Base-by-base conservation (phyloP, 495 filamentous ascomycete genomes). In the Aspergillus ellipticus region DNA sequence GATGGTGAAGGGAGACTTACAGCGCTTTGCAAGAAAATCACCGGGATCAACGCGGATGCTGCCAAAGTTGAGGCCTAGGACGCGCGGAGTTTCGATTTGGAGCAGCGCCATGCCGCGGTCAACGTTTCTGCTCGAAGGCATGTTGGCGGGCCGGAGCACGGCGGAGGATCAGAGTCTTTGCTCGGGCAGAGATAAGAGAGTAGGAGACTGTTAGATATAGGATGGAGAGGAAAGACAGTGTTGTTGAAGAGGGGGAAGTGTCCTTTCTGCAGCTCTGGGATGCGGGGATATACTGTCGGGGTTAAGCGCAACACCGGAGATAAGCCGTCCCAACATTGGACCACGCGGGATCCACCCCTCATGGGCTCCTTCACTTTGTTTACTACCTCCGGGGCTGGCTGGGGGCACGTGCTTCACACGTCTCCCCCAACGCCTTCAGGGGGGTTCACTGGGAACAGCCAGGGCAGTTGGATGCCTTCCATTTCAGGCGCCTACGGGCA, bases 41-140 rank as follows among this genome's bases (percentile, higher is more conserved):
- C 73, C 73, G 0, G 68, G 66, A 43, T 63, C 42, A 22, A 75
- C 53, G 21, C 59, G 31, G 31, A 72, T 55, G 9, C 20, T 49
- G 29, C 66, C 65, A 20, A 73, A 43, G 3, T 42, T 65, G 49
- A 75, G 43, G 48, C 61, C 66, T 2, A 76, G 60, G 41, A 73
- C 39, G 48, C 67, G 73, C 54, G 68, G 60, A 11, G 59, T 49
- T 46, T 74, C 69, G 16, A 56, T 66, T 54, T 74, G 54, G 56
- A 75, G 67, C 47, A 73, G 63, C 21, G 62, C 49, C 28, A 74
- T 50, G 42, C 61, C 67, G 6, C 49, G 51, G 33, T 70, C 49
- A 57, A 74, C 55, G 17, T 65, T 67, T 7, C 59, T 56, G n/a
- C 62, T 56, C 11, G 68, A 55, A 5, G 67, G 69, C 71, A 75